Base-by-base conservation (phyloP, 1,139 yeast species). In the Suhomyces kunorum region DNA sequence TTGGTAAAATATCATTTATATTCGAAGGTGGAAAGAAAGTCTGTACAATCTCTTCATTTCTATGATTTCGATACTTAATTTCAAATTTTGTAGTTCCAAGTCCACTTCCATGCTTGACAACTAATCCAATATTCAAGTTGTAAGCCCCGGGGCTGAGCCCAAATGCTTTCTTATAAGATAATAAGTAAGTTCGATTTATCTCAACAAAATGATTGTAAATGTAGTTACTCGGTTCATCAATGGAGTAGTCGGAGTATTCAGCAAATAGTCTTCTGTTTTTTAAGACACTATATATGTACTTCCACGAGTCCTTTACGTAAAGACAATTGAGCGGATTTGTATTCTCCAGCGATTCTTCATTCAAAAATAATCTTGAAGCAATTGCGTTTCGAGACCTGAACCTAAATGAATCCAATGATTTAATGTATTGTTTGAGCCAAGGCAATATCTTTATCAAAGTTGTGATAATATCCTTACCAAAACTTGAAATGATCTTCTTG, bases 11-110 rank as follows among this genome's bases (percentile, higher is more conserved):
- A 19, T 81, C 85, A 42, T 73, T 74, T 32, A 81, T 75, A 49
- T 78, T 76, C 0, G 78, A 66, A 0, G 86, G 81, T 0, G 84
- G 83, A 50, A 70, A 78, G 47, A 69, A 78, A 3, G 72, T 66
- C 39, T 71, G 65, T 8, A 62, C 47, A 2, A 53, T 47, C 13
- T 50, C 44, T 12, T 55, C 47, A 6, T 57, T 59, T 15, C 48
- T 39, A 22, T 48, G 60, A 32, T 59, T 54, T 44, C 45, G 56
- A 48, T 51, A 66, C 40, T 48, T 60, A 3, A 81, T 59, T 47
- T 71, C 78, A 51, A 80, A 79, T 48, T 74, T 73, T 12, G 82
- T 76, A 8, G 84, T 79, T 1, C 84, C 84, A 19, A 81, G 56
- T 0, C 86, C 86, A 46, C 70, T 66, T 0, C 80, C 78, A 36